phyloP scores from a whole-genome alignment of 257 asterid genomes.

The Euphrasia confusa region DNA sequence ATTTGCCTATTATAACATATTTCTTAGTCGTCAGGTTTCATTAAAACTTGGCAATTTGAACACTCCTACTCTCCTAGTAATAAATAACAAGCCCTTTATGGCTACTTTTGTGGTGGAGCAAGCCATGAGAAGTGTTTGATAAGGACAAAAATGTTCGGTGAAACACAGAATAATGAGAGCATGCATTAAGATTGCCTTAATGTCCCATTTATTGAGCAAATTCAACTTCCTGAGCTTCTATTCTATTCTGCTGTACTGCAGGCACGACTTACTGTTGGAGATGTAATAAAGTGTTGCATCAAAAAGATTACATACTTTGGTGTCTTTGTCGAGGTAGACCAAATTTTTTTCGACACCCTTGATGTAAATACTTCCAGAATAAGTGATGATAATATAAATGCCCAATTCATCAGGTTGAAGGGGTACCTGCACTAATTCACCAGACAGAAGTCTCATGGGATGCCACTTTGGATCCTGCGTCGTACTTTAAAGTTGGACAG shows the following conservation, averaged over 20 bases:
- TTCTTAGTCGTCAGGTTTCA: neutral
- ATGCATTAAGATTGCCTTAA: slow-evolving; percentile 12
- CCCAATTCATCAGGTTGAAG: slow-evolving; percentile 59
- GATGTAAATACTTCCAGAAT: neutral
- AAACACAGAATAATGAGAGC: neutral
- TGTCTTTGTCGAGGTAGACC: slow-evolving; percentile 82
- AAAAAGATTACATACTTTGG: slow-evolving; percentile 88
- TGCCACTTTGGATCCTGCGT: slow-evolving; percentile 76
- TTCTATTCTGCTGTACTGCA: slow-evolving; percentile 33
- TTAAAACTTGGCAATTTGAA: neutral
- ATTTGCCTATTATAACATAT: neutral
- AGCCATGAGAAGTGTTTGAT: neutral
- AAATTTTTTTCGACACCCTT: neutral
- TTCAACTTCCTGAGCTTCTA: slow-evolving; percentile 19
- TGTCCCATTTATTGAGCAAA: slow-evolving; percentile 1
- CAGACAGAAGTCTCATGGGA: slow-evolving; percentile 98
- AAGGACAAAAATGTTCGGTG: neutral
- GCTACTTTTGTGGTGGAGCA: neutral
- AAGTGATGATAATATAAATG: slow-evolving; percentile 15
- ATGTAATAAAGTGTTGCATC: slow-evolving; percentile 79
- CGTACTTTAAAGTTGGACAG: slow-evolving; percentile 89
- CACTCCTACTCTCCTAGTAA: slow-evolving; percentile 5
- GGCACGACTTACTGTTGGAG: slow-evolving; percentile 78
- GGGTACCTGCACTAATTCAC: slow-evolving; percentile 87
- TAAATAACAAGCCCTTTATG: no score